Conservation (phyloP, 2,329 filamentous ascomycete genomes). For the Arthrobotrys musiformis region DNA sequence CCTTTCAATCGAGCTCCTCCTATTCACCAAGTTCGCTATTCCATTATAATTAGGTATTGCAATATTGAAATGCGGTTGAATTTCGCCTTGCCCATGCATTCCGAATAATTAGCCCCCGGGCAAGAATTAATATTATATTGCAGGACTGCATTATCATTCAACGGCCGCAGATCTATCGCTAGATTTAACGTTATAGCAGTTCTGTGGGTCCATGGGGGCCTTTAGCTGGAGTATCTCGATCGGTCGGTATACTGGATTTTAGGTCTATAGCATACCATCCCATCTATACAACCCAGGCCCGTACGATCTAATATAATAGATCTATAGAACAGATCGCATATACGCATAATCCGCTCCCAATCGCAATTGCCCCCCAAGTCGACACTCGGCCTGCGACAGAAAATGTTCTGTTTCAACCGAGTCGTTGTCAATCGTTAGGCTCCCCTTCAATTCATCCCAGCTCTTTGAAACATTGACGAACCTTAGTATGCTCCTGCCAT, state of each 20-base stretch:
- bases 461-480: constrained; percentile 11
- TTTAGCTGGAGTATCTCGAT: neutral
- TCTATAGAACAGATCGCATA: no score
- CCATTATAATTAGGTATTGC: no score
- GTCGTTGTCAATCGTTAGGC: neutral
- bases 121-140: neutral
- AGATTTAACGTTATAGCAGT: neutral
- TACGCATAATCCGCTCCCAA: no score
- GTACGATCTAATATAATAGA: no score
- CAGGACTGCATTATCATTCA: neutral
- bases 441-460: neutral
- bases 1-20: constrained; percentile 6
- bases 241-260: no score
- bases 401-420: neutral
- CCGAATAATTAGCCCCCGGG: neutral
- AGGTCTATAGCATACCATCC: no score
- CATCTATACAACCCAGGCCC: no score
- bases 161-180: neutral
- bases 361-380: no score
- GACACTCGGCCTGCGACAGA: no score
- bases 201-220: neutral
- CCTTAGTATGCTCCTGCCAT: neutral
- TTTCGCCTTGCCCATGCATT: neutral
- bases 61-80: no score
- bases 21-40: neutral